Conservation (phyloP, 805 yeast species). For the Spathaspora passalidarum region DNA sequence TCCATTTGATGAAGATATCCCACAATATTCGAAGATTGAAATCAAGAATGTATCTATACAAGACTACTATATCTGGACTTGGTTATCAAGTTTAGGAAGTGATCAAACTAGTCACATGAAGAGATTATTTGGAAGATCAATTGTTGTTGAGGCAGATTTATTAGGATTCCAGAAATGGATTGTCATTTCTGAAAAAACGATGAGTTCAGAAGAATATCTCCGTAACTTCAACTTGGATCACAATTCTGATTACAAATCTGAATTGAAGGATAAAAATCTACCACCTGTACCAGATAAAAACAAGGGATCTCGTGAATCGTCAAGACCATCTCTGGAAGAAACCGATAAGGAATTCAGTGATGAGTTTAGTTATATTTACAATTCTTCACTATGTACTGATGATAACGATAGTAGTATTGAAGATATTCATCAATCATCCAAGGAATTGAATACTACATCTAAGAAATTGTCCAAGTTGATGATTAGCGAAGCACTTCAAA, state of each 20-base stretch:
- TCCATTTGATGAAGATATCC: conserved; percentile 23
- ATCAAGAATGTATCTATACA: conserved; percentile 68
- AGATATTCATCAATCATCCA: neutral
- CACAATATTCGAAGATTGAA: conserved; percentile 33
- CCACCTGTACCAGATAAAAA: neutral
- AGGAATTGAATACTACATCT: neutral
- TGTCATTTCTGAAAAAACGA: conserved; percentile 64
- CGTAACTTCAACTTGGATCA: neutral
- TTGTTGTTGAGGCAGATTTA: conserved; percentile 77
- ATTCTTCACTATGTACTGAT: neutral
- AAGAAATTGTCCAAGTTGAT: neutral
- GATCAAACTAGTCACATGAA: conserved; percentile 69
- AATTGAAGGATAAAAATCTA: neutral
- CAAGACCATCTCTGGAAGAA: conserved; percentile 3
- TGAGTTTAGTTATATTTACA: conserved; percentile 7
- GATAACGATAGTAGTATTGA: neutral
- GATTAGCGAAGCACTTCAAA: neutral
- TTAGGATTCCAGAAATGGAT: conserved; percentile 81
- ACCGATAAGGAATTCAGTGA: conserved; percentile 6
- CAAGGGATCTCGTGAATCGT: neutral
- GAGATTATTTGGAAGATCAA: conserved; percentile 73
- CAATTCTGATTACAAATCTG: neutral
- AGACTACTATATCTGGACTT: conserved; percentile 89
- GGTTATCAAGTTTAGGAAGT: conserved; percentile 74
- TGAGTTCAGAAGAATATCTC: conserved; percentile 35